Conservation (phyloP, 169 alveolate species). For the Babesia caballi region DNA sequence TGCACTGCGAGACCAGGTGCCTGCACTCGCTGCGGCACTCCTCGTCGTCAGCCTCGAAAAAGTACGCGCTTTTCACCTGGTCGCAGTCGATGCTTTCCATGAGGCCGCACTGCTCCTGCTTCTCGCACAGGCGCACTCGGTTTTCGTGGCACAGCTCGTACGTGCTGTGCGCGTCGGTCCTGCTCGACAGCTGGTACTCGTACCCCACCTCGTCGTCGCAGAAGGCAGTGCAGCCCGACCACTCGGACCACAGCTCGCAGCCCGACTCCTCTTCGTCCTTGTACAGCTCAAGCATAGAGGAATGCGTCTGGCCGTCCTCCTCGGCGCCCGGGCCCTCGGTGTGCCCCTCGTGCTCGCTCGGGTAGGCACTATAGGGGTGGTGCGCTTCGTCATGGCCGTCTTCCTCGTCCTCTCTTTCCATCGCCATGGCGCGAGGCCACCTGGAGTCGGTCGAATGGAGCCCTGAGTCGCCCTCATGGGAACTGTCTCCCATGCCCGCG, state of each 20-base stretch:
- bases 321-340: too few relatives aligned
- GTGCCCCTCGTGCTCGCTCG: too few relatives aligned
- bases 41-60: not conserved
- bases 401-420: too few relatives aligned
- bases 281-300: not conserved
- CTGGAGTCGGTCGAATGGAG: too few relatives aligned
- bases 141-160: not conserved
- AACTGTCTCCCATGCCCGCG: too few relatives aligned
- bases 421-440: too few relatives aligned
- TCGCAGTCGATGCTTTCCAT: not conserved
- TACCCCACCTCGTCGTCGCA: constrained; percentile 11
- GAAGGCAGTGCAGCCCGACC: constrained; percentile 40
- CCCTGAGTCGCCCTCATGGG: too few relatives aligned
- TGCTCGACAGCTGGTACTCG: constrained; percentile 6
- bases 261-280: not conserved
- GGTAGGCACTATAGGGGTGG: too few relatives aligned
- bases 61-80: constrained; percentile 9
- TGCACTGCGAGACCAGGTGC: constrained; percentile 9
- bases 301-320: too few relatives aligned
- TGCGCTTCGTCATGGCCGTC: too few relatives aligned
- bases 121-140: not conserved
- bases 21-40: constrained; percentile 23
- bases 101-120: constrained; percentile 1
- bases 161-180: not conserved
- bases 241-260: constrained; percentile 17